These are phyloP conservation scores for Lathyrus oleraceus DNA, from an alignment of 306 rosid genomes.

Conservation along the genomic window DNA sequence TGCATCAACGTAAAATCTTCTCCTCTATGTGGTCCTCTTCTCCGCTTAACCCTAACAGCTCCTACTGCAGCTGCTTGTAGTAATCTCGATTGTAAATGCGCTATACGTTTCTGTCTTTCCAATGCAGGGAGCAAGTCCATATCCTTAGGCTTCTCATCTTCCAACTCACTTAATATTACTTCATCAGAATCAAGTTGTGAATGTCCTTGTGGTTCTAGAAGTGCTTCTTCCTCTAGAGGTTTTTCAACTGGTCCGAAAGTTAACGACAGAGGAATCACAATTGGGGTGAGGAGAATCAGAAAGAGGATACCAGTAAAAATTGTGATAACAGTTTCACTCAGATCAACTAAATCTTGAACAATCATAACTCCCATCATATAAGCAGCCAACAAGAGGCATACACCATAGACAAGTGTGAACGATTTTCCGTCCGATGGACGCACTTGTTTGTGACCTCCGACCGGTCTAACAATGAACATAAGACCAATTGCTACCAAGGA, in stretches of 20 bases:
- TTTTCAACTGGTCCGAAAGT: conserved; percentile 41
- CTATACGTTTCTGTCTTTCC: conserved; percentile 54
- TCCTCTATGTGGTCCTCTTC: conserved; percentile 82
- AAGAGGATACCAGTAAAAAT: conserved; percentile 59
- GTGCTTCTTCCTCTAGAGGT: conserved; percentile 61
- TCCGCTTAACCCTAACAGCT: conserved; percentile 85
- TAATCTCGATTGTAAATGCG: conserved; percentile 44
- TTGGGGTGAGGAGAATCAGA: conserved; percentile 58
- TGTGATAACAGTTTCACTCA: conserved; percentile 50
- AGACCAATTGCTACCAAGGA: conserved; percentile 63
- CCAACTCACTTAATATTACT: conserved; percentile 59
- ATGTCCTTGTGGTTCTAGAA: conserved; percentile 50
- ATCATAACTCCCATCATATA: conserved; percentile 91
- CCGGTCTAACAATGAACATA: conserved; percentile 84
- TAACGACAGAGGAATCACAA: conserved; percentile 63
- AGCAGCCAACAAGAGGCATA: conserved; percentile 83
- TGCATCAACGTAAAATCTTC: conserved; percentile 87
- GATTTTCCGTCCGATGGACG: conserved; percentile 57
- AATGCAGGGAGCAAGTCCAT: conserved; percentile 50
- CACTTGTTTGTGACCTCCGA: conserved; percentile 83
- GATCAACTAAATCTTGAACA: conserved; percentile 63
- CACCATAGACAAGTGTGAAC: conserved; percentile 67
- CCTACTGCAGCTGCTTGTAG: conserved; percentile 74
- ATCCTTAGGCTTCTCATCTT: conserved; percentile 58
- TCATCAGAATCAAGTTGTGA: conserved; percentile 49